Evolutionary conservation across 495 filamentous ascomycete species (phyloP).

Genomic region (Hyphodiscus hymeniophilus): DNA sequence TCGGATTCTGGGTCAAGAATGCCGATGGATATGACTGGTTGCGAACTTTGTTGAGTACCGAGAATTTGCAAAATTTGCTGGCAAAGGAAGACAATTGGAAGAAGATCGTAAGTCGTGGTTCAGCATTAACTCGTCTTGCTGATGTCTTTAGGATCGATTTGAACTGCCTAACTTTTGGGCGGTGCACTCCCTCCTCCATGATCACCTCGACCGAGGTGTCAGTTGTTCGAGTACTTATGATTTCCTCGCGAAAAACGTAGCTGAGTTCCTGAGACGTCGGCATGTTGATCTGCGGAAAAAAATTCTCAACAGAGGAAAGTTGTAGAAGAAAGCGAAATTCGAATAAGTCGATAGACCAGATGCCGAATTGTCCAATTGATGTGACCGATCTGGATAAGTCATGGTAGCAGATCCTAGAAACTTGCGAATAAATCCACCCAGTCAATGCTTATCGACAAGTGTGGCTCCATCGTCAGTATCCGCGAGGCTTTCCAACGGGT

Average conservation of each 20-base stretch:
- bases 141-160: conserved; percentile 42
- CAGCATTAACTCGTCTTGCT: conserved; percentile 12
- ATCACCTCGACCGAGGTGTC: conserved; percentile 46
- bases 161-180: conserved; percentile 34
- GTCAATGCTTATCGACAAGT: conserved; percentile 3
- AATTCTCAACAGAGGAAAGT: conserved; percentile 26
- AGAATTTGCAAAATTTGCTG: conserved; percentile 25
- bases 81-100: conserved; percentile 29
- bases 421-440: too few relatives aligned
- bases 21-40: conserved; percentile 44
- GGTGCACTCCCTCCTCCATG: conserved; percentile 49
- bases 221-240: conserved; percentile 41
- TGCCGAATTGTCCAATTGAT: too few relatives aligned
- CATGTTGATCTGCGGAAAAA: conserved; percentile 40
- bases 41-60: conserved; percentile 33
- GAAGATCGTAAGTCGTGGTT: conserved; percentile 46
- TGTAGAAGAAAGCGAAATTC: conserved; percentile 17
- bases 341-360: too few relatives aligned
- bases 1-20: conserved; percentile 44
- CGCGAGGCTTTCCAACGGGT: conserved; percentile 9
- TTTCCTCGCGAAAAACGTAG: conserved; percentile 49
- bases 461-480: conserved; percentile 1
- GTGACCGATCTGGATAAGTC: too few relatives aligned
- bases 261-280: conserved; percentile 41
- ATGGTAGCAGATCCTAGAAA: too few relatives aligned